Evolutionary conservation across 164 flowering plant genomes (phyloP).

Genomic region (Vitis labrusca): DNA sequence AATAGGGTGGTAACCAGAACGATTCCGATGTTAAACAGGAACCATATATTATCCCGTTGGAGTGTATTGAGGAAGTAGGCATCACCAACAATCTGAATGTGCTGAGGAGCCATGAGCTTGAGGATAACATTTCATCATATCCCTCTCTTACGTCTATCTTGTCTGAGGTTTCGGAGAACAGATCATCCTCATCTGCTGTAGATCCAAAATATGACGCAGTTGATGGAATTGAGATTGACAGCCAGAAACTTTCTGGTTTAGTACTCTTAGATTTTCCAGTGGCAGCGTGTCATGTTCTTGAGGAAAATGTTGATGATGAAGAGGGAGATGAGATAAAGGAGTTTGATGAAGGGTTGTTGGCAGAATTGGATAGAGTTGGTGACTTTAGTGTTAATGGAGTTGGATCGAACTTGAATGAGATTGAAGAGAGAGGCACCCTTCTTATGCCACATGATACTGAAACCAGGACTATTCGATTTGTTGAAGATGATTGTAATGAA

Average conservation of each 20-base stretch:
- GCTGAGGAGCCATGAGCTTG: conserved; percentile 10
- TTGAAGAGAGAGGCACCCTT: too few relatives aligned
- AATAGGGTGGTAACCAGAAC: neutral
- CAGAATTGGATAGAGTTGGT: conserved; percentile 69
- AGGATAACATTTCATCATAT: conserved; percentile 9
- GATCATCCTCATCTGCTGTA: neutral
- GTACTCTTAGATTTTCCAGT: conserved; percentile 6
- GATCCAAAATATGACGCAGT: conserved; percentile 8
- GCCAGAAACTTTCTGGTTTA: neutral
- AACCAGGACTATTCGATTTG: too few relatives aligned
- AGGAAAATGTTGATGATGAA: conserved; percentile 29
- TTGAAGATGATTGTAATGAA: too few relatives aligned
- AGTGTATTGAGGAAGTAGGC: conserved; percentile 13
- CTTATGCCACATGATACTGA: too few relatives aligned
- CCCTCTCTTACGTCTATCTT: conserved; percentile 10
- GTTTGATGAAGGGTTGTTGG: conserved; percentile 58
- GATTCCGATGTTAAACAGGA: conserved; percentile 36
- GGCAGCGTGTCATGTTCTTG: conserved; percentile 17
- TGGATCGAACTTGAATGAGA: conserved; percentile 11
- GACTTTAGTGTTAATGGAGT: conserved; percentile 56
- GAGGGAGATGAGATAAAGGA: conserved; percentile 49
- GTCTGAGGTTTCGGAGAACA: conserved; percentile 15
- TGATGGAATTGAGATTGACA: conserved; percentile 16
- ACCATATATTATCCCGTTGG: conserved; percentile 5
- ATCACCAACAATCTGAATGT: neutral